Conservation (phyloP, 225 moss, liverwort and hornwort species). For the Bryoerythrophyllum caledonicum region DNA sequence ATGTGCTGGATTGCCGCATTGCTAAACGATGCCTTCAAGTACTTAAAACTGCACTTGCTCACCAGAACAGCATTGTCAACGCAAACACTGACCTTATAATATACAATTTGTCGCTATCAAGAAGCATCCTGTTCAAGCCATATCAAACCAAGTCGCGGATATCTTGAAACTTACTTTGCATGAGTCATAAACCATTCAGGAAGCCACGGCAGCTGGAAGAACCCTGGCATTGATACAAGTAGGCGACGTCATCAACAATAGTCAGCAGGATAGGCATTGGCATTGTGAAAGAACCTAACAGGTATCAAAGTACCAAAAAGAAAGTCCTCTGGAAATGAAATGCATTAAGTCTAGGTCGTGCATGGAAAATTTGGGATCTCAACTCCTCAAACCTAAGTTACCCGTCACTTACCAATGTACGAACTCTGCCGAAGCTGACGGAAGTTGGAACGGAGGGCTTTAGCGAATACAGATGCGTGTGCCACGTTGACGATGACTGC, state of each 20-base stretch:
- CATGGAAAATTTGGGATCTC: neutral
- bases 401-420: slow-evolving; percentile 55
- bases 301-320: neutral
- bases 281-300: neutral
- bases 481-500: slow-evolving; percentile 51
- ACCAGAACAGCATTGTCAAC: slow-evolving; percentile 21
- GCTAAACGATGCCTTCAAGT: slow-evolving; percentile 25
- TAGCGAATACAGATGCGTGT: slow-evolving; percentile 42
- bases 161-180: slow-evolving; percentile 26
- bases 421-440: slow-evolving; percentile 59
- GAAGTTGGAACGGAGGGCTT: slow-evolving; percentile 37
- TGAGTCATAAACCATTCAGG: slow-evolving; percentile 30
- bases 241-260: slow-evolving; percentile 2
- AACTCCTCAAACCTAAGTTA: neutral
- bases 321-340: neutral
- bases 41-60: slow-evolving; percentile 41
- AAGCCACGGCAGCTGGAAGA: slow-evolving; percentile 49
- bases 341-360: neutral
- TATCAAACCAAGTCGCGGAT: neutral
- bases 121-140: neutral
- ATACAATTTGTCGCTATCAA: neutral
- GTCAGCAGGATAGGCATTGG: neutral
- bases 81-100: neutral
- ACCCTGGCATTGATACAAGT: slow-evolving; percentile 34
- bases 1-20: slow-evolving; percentile 18